Percentiles rank a stretch among this genome's conserved stretches.
phyloP scores from a whole-genome alignment of 2,329 filamentous ascomycete species.

The Paecilomyces sp. region DNA sequence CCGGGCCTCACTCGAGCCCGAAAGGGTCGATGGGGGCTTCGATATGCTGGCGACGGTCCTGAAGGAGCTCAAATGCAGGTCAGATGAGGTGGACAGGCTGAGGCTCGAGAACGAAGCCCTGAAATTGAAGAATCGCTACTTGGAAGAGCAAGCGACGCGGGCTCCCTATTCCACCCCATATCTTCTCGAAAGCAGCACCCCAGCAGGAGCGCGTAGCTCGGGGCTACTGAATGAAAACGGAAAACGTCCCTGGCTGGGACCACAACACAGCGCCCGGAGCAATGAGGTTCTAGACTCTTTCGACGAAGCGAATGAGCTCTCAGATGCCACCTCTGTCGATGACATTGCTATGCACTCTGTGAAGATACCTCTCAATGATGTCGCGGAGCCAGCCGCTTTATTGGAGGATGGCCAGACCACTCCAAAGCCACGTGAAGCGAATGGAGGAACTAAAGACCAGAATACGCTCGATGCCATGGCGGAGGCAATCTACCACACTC shows the following conservation, averaged over 20 bases:
- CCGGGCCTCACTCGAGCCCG: slow-evolving; percentile 13
- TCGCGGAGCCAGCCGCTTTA: slow-evolving; percentile 2
- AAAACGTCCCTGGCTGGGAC: slow-evolving; percentile 25
- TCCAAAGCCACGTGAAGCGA: slow-evolving; percentile 7
- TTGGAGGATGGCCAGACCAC: not conserved
- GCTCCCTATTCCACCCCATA: slow-evolving; percentile 3
- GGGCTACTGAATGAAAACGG: slow-evolving; percentile 25
- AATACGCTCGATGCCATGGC: not conserved
- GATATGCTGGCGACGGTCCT: slow-evolving; percentile 32
- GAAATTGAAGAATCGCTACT: slow-evolving; percentile 26
- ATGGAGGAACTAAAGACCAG: not conserved
- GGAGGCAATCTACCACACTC: not conserved
- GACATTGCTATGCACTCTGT: slow-evolving; percentile 13
- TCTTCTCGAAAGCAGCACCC: slow-evolving; percentile 3
- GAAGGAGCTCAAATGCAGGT: slow-evolving; percentile 30
- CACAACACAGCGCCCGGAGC: slow-evolving; percentile 16
- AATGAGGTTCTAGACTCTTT: slow-evolving; percentile 25
- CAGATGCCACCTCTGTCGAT: slow-evolving; percentile 19
- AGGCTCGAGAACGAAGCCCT: slow-evolving; percentile 31
- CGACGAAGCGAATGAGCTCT: slow-evolving; percentile 19
- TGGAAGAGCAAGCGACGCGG: slow-evolving; percentile 20
- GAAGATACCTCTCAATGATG: slow-evolving; percentile 18
- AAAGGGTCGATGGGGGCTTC: slow-evolving; percentile 15
- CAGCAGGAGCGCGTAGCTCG: slow-evolving; percentile 26
- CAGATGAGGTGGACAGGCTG: slow-evolving; percentile 31